These are phyloP conservation scores for Penicillium sp. DNA, from an alignment of 2,329 filamentous ascomycete genomes.

Conservation along the genomic window DNA sequence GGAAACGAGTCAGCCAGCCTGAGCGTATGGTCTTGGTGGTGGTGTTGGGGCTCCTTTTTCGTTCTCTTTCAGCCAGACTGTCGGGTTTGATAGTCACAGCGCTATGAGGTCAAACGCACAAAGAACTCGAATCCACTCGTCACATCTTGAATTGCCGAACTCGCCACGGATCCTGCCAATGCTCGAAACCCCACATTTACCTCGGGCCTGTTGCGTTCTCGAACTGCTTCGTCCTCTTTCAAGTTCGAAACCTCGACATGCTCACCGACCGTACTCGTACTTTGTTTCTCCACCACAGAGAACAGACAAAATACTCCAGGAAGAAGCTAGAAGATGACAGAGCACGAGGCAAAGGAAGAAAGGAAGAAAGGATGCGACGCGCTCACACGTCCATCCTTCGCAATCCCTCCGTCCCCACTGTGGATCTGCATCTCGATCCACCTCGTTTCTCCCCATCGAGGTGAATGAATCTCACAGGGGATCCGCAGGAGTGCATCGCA, in stretches of 20 bases:
- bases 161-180: conserved; percentile 8
- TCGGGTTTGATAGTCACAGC: conserved; percentile 4
- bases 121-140: conserved; percentile 13
- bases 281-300: background rate
- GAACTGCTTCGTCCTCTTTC: background rate
- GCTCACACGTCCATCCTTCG: background rate
- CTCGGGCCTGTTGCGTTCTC: background rate
- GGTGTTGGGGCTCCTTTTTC: background rate
- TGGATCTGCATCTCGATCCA: background rate
- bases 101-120: background rate
- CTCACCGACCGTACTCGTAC: background rate
- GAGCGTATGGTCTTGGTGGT: background rate
- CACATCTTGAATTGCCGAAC: conserved; percentile 9
- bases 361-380: background rate
- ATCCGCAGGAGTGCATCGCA: conserved; percentile 1
- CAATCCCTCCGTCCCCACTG: background rate
- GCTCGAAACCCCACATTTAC: background rate
- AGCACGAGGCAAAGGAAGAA: background rate
- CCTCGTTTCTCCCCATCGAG: background rate
- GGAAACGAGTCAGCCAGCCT: background rate
- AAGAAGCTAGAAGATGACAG: background rate
- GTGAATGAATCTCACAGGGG: background rate
- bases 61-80: conserved; percentile 7
- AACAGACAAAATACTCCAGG: background rate
- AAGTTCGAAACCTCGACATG: background rate